phyloP scores from a whole-genome alignment of 352 stramenopile genomes.

The Globisporangium heterothallicum region DNA sequence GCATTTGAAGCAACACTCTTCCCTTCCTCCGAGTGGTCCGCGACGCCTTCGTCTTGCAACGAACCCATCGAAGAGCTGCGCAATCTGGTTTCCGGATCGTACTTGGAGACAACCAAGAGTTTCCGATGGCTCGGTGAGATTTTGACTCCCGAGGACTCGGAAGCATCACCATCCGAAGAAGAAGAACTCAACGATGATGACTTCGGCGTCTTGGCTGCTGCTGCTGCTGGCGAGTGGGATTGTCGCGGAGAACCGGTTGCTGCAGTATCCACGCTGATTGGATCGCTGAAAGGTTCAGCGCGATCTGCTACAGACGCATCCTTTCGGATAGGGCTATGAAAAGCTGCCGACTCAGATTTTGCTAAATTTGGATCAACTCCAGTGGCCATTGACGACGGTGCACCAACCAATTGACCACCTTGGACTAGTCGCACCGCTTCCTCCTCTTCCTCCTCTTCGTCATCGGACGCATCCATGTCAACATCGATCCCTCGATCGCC shows the following conservation, averaged over 20 bases:
- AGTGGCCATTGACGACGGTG: too few species aligned
- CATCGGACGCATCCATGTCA: conserved; percentile 11
- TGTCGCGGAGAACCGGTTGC: neutral
- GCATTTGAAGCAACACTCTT: neutral
- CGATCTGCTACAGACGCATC: conserved; percentile 1
- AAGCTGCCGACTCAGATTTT: neutral
- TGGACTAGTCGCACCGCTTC: conserved; percentile 12
- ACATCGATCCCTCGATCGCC: neutral
- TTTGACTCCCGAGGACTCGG: conserved; percentile 8
- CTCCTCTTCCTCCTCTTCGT: conserved; percentile 2
- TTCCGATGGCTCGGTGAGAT: conserved; percentile 58
- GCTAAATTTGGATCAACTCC: conserved; percentile 6
- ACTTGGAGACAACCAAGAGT: conserved; percentile 22
- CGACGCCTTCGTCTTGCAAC: conserved; percentile 27
- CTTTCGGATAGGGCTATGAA: neutral
- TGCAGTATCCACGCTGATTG: too few species aligned
- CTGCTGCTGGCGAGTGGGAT: neutral
- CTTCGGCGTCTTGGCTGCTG: conserved; percentile 1
- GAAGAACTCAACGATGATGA: conserved; percentile 2
- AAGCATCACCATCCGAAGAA: neutral
- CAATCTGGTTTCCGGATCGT: conserved; percentile 21
- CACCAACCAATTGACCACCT: neutral
- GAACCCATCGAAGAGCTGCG: conserved; percentile 35
- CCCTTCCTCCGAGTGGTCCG: conserved; percentile 3
- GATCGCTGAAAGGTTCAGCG: too few species aligned